phyloP scores from a whole-genome alignment of 1,284 basidiomycete genomes.

The Inonotus obliquus region DNA sequence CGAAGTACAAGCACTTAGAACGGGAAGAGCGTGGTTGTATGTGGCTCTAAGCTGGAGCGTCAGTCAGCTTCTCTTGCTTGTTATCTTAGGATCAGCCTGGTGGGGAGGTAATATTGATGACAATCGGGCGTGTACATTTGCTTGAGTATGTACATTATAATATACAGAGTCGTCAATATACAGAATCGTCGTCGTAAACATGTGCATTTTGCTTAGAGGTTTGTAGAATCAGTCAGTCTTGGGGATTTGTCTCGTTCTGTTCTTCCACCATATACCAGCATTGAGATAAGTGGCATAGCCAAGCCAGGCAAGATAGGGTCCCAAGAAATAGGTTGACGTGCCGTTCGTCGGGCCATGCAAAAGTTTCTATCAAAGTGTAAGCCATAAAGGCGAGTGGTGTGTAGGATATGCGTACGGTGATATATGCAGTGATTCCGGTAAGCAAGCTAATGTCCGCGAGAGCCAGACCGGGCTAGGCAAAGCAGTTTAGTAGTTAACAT shows the following conservation, averaged over 20 bases:
- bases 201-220: neutral
- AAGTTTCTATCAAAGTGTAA: conserved; percentile 37
- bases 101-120: conserved; percentile 48
- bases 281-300: conserved; percentile 69
- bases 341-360: conserved; percentile 47
- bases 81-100: conserved; percentile 72
- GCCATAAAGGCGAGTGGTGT: neutral
- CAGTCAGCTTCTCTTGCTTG: conserved; percentile 69
- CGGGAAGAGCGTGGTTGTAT: conserved; percentile 63
- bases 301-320: conserved; percentile 64
- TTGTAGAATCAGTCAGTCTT: conserved; percentile 1
- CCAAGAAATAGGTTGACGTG: conserved; percentile 50
- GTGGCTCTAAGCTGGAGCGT: conserved; percentile 61
- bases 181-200: too few relatives aligned
- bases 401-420: conserved; percentile 46
- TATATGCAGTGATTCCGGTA: conserved; percentile 54
- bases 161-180: neutral
- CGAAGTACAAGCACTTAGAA: conserved; percentile 64
- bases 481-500: neutral
- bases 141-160: conserved; percentile 8
- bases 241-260: conserved; percentile 24
- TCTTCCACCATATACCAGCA: conserved; percentile 55
- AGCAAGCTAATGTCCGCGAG: conserved; percentile 58
- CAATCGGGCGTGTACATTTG: conserved; percentile 35
- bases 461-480: conserved; percentile 45